Evolutionary conservation across 1,284 basidiomycete species (phyloP), one percentile per base, ranked within the genome.

Genomic region (Ustilago sp.): DNA sequence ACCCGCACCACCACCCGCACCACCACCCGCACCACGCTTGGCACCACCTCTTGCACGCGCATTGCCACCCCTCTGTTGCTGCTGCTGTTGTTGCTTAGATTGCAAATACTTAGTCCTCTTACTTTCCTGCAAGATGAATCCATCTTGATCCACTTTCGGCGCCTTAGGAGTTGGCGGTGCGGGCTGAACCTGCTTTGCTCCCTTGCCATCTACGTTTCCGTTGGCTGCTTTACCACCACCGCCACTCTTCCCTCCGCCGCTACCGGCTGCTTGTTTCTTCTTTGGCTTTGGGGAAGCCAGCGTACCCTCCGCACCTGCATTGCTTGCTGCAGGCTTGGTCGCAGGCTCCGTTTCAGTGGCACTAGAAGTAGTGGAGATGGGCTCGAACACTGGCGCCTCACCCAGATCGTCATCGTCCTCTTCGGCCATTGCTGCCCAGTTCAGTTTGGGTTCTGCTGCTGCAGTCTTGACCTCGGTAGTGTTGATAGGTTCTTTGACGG

Each of bases 81-180:
- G 68, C 39, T 64, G 62, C 51, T 69, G 66, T 28, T 74, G 76
- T 41, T 79, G 77, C 50, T 73, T 75, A 51, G 70, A 63, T 35
- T 75, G 73, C 45, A 75, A 59, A 19, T 72, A 72, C 43, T 67
- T 68, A 7, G 70, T 76, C 58, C 65, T 59, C 58, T 79, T 79
- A 51, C 70, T 79, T 45, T 70, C 65, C 23, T 76, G 74, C 19
- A 77, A 50, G 34, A 77, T 76, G 43, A 79, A 79, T 23, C 77
- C 77, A 51, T 79, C 77, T 45, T 79, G 64, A 47, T 79, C 77
- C 31, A 79, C 70, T 47, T 70, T 70, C 2, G 72, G 72, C 23
- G 47, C 50, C 43, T 64, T 55, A 8, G 57, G 45, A 23, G 45
- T 48, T 8, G 45, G 45, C 19, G 7, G 45, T 7, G 15, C 38